Evolutionary conservation across 2,329 filamentous ascomycete genomes (phyloP).

Genomic region (Epichloe coenophiala): DNA sequence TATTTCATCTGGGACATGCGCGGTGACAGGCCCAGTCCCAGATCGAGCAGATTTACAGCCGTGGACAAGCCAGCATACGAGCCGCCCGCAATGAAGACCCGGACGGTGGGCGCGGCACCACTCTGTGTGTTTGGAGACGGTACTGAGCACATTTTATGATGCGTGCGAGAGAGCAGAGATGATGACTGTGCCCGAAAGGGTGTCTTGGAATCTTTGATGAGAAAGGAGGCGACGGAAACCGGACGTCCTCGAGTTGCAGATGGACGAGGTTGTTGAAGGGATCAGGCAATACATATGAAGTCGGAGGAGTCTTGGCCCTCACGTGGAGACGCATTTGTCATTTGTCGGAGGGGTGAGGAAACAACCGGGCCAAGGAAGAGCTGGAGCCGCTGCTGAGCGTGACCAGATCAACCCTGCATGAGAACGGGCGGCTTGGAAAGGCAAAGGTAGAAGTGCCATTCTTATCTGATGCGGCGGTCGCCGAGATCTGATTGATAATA

Average conservation of each 20-base stretch:
- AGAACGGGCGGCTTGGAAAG: background rate
- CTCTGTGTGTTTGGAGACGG: conserved; percentile 7
- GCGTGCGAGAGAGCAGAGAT: background rate
- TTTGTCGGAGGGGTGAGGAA: no score
- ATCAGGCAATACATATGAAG: background rate
- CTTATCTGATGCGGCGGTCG: background rate
- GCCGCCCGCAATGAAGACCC: conserved; percentile 55
- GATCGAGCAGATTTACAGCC: conserved; percentile 53
- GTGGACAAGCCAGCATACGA: conserved; percentile 59
- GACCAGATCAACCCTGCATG: background rate
- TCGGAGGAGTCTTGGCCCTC: background rate
- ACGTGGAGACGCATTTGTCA: background rate
- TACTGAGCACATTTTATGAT: conserved; percentile 17
- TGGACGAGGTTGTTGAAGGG: background rate
- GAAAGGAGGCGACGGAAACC: background rate
- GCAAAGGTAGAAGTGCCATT: no score
- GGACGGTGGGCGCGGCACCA: conserved; percentile 24
- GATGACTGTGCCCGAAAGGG: background rate
- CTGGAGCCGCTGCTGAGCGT: no score
- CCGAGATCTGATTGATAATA: background rate
- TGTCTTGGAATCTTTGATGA: background rate
- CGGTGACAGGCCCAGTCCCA: conserved; percentile 42
- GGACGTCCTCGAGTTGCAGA: background rate
- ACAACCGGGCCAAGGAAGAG: no score
- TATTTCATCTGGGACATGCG: conserved; percentile 28